A percentile compares a stretch with the other conserved stretches of the same genome.
These are phyloP conservation scores for Patellifolia procumbens DNA, from an alignment of 179 eudicot genomes.

Conservation along the genomic window DNA sequence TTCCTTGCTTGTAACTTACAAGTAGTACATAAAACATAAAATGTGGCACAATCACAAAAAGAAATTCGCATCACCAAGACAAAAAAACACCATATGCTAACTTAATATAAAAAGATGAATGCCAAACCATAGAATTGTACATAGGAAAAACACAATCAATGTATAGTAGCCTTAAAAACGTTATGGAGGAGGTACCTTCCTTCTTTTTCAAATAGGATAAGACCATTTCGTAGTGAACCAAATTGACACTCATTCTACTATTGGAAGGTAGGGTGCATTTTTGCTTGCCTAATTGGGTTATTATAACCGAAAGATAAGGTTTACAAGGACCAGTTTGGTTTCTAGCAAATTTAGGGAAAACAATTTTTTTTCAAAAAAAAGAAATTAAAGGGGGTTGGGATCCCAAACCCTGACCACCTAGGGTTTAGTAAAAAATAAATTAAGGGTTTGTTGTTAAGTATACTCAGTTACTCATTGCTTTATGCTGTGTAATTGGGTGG, in stretches of 20 bases:
- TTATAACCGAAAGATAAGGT: slow-evolving; percentile 5
- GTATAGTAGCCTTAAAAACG: background rate
- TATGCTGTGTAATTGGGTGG: slow-evolving; percentile 34
- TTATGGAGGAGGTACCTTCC: background rate
- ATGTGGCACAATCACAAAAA: too few species aligned
- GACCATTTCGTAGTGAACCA: background rate
- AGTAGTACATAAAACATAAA: too few species aligned
- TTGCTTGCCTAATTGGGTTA: slow-evolving; percentile 25
- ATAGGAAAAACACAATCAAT: background rate
- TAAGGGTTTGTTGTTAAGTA: background rate
- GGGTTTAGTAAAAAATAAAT: slow-evolving; percentile 21
- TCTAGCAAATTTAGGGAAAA: background rate
- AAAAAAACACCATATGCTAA: too few species aligned
- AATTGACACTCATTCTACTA: slow-evolving; percentile 6
- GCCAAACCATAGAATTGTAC: background rate
- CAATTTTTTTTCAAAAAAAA: too few species aligned
- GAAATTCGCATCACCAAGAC: too few species aligned
- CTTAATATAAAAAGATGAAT: background rate
- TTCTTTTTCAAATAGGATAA: slow-evolving; percentile 1
- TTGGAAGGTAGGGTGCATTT: slow-evolving; percentile 22
- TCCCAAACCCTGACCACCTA: slow-evolving; percentile 34
- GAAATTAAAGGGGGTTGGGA: slow-evolving; percentile 14
- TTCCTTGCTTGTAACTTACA: too few species aligned
- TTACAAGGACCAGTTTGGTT: background rate
- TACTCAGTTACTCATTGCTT: slow-evolving; percentile 11